phyloP scores from a whole-genome alignment of 2,329 filamentous ascomycete genomes.

The Fusarium acutatum region DNA sequence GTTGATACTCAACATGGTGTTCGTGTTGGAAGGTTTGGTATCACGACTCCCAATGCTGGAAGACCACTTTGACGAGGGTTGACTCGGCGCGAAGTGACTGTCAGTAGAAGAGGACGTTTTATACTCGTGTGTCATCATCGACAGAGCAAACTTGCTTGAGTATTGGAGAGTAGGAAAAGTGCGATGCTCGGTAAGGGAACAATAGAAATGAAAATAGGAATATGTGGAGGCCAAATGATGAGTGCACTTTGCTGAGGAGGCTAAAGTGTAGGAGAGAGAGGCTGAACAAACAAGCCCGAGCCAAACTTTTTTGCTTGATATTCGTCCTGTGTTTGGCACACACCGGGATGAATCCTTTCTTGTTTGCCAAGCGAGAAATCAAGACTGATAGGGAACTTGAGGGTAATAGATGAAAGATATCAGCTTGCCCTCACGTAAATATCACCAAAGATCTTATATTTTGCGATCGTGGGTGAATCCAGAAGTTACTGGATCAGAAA shows the following conservation, averaged over 20 bases:
- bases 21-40: conserved; percentile 23
- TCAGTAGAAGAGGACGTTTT: conserved; percentile 5
- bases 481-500: background rate
- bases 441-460: background rate
- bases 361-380: conserved; percentile 22
- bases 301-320: background rate
- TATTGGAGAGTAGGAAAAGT: background rate
- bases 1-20: conserved; percentile 50
- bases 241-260: background rate
- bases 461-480: background rate
- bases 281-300: background rate
- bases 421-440: background rate
- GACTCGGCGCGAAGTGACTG: conserved; percentile 7
- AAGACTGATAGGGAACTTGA: background rate
- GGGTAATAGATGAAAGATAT: background rate
- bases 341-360: background rate
- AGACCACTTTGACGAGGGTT: conserved; percentile 27
- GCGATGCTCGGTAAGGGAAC: background rate
- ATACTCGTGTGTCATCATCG: conserved; percentile 21
- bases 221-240: background rate
- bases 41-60: conserved; percentile 23
- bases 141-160: background rate
- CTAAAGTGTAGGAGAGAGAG: conserved; percentile 14
- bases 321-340: background rate
- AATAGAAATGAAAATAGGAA: background rate